Evolutionary conservation across 805 yeast genomes (phyloP), one percentile per base, ranked within the genome.

Genomic region (Lachancea waltii): DNA sequence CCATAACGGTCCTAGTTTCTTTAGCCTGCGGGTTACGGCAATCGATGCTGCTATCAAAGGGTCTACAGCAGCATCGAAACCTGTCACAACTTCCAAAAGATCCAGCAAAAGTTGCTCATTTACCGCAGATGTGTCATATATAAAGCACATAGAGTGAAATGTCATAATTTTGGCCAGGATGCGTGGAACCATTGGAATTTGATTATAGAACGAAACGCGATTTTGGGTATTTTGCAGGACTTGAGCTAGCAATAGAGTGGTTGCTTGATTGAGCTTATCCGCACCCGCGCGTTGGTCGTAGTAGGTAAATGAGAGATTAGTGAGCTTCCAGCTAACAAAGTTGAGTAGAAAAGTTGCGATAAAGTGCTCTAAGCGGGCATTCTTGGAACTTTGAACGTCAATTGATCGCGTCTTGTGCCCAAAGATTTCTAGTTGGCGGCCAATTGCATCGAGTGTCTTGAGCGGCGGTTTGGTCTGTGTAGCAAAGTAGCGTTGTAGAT

Each of bases 381-480:
- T 48, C 14, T 38, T 38, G 7, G 47, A 44, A 18, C 22, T 28
- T 8, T 51, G 40, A 5, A 37, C 39, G 15, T 42, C 42, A 11
- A 42, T 44, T 3, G 31, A 20, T 7, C 30, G 9, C 3, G 48
- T 16, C 27, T 48, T 57, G 16, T 36, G 38, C 9, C 41, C 35
- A 16, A 55, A 49, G 10, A 47, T 46, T 1, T 44, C 46, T 1
- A 51, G 21, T 23, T 52, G 56, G 32, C 55, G 43, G 14, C 48
- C 46, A 4, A 56, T 42, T 2, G 58, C 53, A 17, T 59, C 60
- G 17, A 59, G 35, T 4, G 61, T 53, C 34, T 54, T 56, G 8
- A 56, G 28, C 7, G 53, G 55, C 2, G 63, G 61, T 31, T 49
- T 58, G 9, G 44, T 35, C 2, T 38, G 33, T 15, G 44, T 46